phyloP scores from a whole-genome alignment of 176 grass and related monocot species.

The Chloris gayana region DNA sequence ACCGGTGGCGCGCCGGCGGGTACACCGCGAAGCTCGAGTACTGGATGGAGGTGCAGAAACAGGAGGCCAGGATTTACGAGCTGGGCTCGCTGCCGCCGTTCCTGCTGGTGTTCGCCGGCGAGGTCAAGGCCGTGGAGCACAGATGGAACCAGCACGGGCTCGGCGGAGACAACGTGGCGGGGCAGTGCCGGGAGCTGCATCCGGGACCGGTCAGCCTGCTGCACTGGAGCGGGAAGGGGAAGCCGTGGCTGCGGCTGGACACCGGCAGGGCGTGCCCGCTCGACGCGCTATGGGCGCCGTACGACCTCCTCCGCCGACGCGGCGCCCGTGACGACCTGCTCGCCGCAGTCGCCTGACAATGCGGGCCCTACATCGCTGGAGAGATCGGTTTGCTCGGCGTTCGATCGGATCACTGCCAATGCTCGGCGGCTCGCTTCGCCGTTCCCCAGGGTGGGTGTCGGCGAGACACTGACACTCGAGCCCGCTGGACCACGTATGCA shows the following conservation, averaged over 20 bases:
- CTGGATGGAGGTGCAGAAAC: slow-evolving; percentile 99
- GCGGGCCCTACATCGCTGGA: slow-evolving; percentile 28
- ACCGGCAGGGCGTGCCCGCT: slow-evolving; percentile 75
- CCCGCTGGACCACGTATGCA: background rate
- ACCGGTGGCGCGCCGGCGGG: slow-evolving; percentile 65
- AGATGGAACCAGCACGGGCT: slow-evolving; percentile 99
- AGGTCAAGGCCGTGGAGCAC: slow-evolving; percentile 92
- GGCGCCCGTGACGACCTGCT: slow-evolving; percentile 84
- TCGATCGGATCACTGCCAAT: slow-evolving; percentile 25
- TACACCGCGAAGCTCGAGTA: slow-evolving; percentile 84
- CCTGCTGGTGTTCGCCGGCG: slow-evolving; percentile 87
- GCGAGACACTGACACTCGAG: slow-evolving; percentile 34
- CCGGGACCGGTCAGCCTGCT: slow-evolving; percentile 89
- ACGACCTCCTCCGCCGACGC: slow-evolving; percentile 73
- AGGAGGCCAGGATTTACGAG: slow-evolving; percentile 92
- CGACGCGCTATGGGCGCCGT: slow-evolving; percentile 87
- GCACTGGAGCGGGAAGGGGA: slow-evolving; percentile 99
- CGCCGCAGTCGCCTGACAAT: slow-evolving; percentile 53
- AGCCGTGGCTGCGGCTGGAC: slow-evolving; percentile 93
- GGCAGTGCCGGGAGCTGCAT: slow-evolving; percentile 85
- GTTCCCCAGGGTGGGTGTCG: slow-evolving; percentile 14
- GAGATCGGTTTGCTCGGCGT: slow-evolving; percentile 28
- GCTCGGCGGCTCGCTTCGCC: slow-evolving; percentile 41
- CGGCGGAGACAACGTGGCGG: slow-evolving; percentile 88
- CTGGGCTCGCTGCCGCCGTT: slow-evolving; percentile 89